Base-by-base conservation (phyloP, 73 alveolate genomes). In the Halteria grandinella region DNA sequence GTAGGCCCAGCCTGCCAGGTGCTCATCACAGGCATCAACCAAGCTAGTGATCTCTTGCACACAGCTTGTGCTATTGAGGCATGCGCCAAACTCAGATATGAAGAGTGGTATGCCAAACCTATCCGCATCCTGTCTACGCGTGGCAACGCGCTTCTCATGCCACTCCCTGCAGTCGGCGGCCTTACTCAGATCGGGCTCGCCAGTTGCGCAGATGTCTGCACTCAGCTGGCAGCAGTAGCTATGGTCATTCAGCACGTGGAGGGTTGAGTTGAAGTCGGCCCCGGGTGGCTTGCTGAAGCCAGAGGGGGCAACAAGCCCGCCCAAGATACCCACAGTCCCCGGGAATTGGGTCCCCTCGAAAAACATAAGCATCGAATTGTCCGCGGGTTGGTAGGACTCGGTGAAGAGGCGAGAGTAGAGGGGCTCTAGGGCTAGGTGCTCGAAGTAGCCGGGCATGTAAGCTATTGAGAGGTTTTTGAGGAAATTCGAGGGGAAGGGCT, bases 71-170 rank as follows among this genome's bases (percentile, higher is more conserved):
- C 84, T 41, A 55, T 88, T 85, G 10, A 87, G 53, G 84, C 97
- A 91, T 53, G 97, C 97, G 15, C 97, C 97, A 62, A 91, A 91
- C 78, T 91, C 97, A 32, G 89, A 58, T 32, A 91, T 40, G 83
- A 91, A 49, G 77, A 91, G 64, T 32, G 91, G 88, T 10, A 69
- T 59, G 17, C 89, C 91, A 50, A 83, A 76, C 69, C 84, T 88
- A 27, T 60, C 34, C 6, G 97, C 94, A 31, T 90, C 92, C 66
- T 81, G 29, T 15, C 70, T 43, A 59, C 89, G 75, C 28, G 81
- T 76, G 28, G 48, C 70, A 27, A 92, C 43, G 79, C 87, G 83
- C 52, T 82, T 49, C 47, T 83, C 75, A 74, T 92, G 92, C 81
- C 92, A 92, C 0, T 45, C 87, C 10, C 77, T 23, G 92, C 98